These are phyloP conservation scores for Albatrellus ellisii DNA, from an alignment of 768 basidiomycete genomes.

Conservation along the genomic window DNA sequence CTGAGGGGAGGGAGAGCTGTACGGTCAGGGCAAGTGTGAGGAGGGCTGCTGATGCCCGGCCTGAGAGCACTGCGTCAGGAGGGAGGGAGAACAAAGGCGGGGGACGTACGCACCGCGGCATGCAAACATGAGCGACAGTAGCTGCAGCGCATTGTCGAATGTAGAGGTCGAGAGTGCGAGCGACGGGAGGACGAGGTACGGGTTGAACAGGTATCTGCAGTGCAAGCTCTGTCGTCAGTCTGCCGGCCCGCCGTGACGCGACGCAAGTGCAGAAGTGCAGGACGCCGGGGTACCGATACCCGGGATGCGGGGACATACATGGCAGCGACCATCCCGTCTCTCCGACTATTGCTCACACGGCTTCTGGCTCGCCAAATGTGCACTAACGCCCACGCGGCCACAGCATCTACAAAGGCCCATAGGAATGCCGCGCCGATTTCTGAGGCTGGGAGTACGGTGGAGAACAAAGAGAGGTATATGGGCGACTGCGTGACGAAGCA, in stretches of 20 bases:
- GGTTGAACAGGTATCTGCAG: slow-evolving; percentile 76
- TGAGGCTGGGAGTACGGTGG: slow-evolving; percentile 49
- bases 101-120: slow-evolving; percentile 35
- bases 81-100: neutral
- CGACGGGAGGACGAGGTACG: slow-evolving; percentile 71
- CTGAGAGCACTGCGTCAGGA: slow-evolving; percentile 24
- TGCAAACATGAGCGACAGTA: slow-evolving; percentile 60
- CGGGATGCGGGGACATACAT: slow-evolving; percentile 39
- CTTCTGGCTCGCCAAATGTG: slow-evolving; percentile 56
- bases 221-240: neutral
- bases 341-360: slow-evolving; percentile 29
- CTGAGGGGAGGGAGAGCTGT: slow-evolving; percentile 60
- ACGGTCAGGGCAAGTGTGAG: slow-evolving; percentile 58
- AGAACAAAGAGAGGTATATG: slow-evolving; percentile 63
- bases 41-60: slow-evolving; percentile 40
- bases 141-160: slow-evolving; percentile 62
- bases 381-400: slow-evolving; percentile 56
- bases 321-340: slow-evolving; percentile 51
- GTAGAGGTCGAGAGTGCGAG: slow-evolving; percentile 74
- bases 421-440: slow-evolving; percentile 34
- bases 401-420: slow-evolving; percentile 60
- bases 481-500: slow-evolving; percentile 46
- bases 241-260: no score
- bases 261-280: no score
- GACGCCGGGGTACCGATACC: no score